These are phyloP conservation scores for Trichoderma virens DNA, from an alignment of 495 filamentous ascomycete species.

Conservation along the genomic window DNA sequence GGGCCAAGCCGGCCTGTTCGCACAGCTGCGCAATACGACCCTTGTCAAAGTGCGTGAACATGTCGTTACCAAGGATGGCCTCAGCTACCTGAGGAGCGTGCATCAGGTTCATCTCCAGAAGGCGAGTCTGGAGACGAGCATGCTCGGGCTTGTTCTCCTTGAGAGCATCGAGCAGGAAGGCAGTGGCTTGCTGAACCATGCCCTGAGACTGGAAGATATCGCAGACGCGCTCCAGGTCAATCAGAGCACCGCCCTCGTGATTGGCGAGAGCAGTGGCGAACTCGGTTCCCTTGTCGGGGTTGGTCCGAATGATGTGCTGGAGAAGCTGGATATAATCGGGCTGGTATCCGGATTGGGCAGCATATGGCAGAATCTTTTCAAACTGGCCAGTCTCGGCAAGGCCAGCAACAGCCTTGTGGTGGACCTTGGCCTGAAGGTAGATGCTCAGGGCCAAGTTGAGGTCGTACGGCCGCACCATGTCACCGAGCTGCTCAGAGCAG, in stretches of 20 bases:
- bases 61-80: constrained; percentile 92
- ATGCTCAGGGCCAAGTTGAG: constrained; percentile 74
- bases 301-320: constrained; percentile 84
- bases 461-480: constrained; percentile 86
- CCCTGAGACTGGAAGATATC: constrained; percentile 96
- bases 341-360: constrained; percentile 70
- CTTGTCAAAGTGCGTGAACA: constrained; percentile 95
- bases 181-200: constrained; percentile 95
- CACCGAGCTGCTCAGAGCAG: constrained; percentile 90
- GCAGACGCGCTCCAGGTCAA: constrained; percentile 91
- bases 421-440: constrained; percentile 78
- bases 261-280: constrained; percentile 86
- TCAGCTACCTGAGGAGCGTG: constrained; percentile 96
- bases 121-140: constrained; percentile 81
- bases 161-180: constrained; percentile 90
- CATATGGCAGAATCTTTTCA: constrained; percentile 89
- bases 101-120: constrained; percentile 96
- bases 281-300: constrained; percentile 89
- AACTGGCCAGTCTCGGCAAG: constrained; percentile 95
- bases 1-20: constrained; percentile 79
- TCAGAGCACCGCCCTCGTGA: constrained; percentile 71
- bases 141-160: constrained; percentile 94
- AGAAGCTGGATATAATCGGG: constrained; percentile 88
- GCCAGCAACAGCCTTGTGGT: constrained; percentile 87
- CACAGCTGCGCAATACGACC: constrained; percentile 79